These are phyloP conservation scores for Fusarium sterilihyphosum DNA, from an alignment of 2,329 filamentous ascomycete genomes.

Conservation along the genomic window DNA sequence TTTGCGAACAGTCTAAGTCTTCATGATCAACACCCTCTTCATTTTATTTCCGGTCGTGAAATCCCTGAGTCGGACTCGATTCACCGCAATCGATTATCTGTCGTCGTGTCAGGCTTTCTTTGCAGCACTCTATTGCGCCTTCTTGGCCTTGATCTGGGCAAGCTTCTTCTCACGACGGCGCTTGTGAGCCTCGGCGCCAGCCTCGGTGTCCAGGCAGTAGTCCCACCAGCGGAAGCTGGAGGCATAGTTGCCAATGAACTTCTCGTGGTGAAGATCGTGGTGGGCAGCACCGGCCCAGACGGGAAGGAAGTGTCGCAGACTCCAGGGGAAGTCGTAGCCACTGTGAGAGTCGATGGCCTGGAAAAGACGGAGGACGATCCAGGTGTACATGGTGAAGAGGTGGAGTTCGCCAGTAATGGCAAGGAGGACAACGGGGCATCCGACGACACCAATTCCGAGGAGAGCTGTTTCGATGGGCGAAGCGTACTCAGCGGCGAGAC, in stretches of 20 bases:
- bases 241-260: conserved; percentile 97
- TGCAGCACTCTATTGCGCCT: conserved; percentile 64
- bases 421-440: conserved; percentile 84
- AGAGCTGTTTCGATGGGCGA: conserved; percentile 98
- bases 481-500: conserved; percentile 95
- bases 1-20: conserved; percentile 37
- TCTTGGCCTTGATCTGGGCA: conserved; percentile 71
- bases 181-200: conserved; percentile 86
- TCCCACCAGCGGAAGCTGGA: conserved; percentile 99
- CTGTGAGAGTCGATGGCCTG: conserved; percentile 98
- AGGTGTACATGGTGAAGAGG: conserved; percentile 96
- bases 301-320: conserved; percentile 91
- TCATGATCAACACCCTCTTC: conserved; percentile 32
- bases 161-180: conserved; percentile 82
- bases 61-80: conserved; percentile 24
- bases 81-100: conserved; percentile 39
- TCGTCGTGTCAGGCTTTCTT: conserved; percentile 6
- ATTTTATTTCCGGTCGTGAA: conserved; percentile 13
- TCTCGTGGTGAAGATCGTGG: conserved; percentile 97
- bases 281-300: conserved; percentile 98
- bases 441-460: conserved; percentile 86
- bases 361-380: conserved; percentile 93
- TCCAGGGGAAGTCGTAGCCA: conserved; percentile 99
- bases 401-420: conserved; percentile 87
- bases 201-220: conserved; percentile 91